Conservation (phyloP, 1,284 basidiomycete species). For the Neonothopanus nambi region DNA sequence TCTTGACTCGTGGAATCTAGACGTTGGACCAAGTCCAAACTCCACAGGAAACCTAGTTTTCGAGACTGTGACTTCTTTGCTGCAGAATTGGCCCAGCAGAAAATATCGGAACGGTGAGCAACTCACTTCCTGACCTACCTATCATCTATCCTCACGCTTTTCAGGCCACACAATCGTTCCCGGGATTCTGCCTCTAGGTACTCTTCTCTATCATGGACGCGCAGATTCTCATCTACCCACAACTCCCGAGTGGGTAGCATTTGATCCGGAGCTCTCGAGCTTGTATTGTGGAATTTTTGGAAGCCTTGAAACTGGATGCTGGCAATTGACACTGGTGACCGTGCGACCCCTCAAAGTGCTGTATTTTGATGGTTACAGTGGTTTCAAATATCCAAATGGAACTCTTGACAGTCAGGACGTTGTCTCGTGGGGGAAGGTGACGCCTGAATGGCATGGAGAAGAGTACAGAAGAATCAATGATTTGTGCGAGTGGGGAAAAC, state of each 20-base stretch:
- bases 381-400: slow-evolving; percentile 32
- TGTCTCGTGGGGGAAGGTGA: slow-evolving; percentile 27
- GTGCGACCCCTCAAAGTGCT: slow-evolving; percentile 36
- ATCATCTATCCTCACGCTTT: not conserved
- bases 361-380: slow-evolving; percentile 43
- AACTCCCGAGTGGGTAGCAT: slow-evolving; percentile 39
- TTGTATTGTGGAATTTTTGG: slow-evolving; percentile 27
- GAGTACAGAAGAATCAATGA: slow-evolving; percentile 26
- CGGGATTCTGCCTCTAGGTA: slow-evolving; percentile 33
- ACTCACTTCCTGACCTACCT: not conserved
- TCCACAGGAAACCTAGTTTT: slow-evolving; percentile 43
- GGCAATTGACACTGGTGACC: slow-evolving; percentile 36
- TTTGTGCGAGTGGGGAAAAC: not conserved
- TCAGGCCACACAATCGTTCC: slow-evolving; percentile 37
- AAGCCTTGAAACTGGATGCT: slow-evolving; percentile 25
- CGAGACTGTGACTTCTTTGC: slow-evolving; percentile 38
- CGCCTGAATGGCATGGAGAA: slow-evolving; percentile 20
- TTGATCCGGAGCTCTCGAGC: slow-evolving; percentile 41
- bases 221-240: slow-evolving; percentile 25
- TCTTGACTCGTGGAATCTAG: slow-evolving; percentile 20
- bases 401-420: slow-evolving; percentile 35
- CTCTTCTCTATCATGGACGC: slow-evolving; percentile 37
- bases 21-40: slow-evolving; percentile 24
- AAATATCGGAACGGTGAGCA: slow-evolving; percentile 45
- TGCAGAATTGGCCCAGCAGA: slow-evolving; percentile 55